Evolutionary conservation across 108 stramenopile species (phyloP), one percentile per base, ranked within the genome.

Genomic region (Hondaea fermentalgiana): DNA sequence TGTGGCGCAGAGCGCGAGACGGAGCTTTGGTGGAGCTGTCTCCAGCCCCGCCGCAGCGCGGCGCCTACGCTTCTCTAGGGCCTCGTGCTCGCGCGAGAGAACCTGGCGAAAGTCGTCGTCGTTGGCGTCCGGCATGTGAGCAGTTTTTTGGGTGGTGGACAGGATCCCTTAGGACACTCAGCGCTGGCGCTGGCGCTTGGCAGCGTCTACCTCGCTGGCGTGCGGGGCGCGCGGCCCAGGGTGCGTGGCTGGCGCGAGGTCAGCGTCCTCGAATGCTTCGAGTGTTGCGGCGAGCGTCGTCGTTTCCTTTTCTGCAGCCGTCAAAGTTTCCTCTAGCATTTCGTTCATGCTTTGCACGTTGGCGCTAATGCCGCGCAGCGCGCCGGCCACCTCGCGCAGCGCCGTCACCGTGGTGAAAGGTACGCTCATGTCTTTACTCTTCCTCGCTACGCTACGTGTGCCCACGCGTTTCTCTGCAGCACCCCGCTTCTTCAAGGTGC

Each of bases 381-480:
- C 76, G 76, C 76, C 76, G n/a, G 51, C 76, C 49, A 53, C 76
- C 51, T 83, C 10, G 45, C 76, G 76, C 76, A 83, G 76, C 45
- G 76, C 76, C 49, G 45, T n/a, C 76, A 53, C 76, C 10, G 76
- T 83, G 10, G 49, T 83, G 21, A 10, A 12, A 8, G 64, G 64
- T 3, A 69, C 64, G 64, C 64, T 69, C 64, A 69, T 69, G 55
- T 3, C 8, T 16, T 16, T 57, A 16, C 55, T 16, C 4, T 3
- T 57, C 55, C 55, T 57, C 55, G 14, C 16, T 16, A 16, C 55
- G 16, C 55, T 16, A 14, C 55, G 55, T 57, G 55, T 16, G 55
- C 55, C 3, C 14, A 0, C 8, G 55, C 55, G 55, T 8, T 1
- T 57, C 55, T 16, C 35, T 35, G 35, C 35, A 35, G 35, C 35